Base-by-base conservation (phyloP, 305 asterid species). In the Stenogyne calaminthoides region DNA sequence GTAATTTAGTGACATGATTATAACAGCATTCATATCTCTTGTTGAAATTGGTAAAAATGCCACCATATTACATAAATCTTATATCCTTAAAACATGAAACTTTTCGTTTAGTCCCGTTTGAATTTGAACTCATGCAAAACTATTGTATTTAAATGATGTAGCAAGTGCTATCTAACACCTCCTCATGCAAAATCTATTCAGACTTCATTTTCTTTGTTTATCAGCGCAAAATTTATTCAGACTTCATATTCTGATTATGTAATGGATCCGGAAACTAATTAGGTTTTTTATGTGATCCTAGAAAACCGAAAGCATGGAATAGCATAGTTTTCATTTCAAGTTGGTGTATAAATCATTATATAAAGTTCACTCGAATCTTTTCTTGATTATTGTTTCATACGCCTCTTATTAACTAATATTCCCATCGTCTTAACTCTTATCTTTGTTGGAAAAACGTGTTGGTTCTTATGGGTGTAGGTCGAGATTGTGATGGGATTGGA, bases 401-500 rank as follows among this genome's bases (percentile, higher is more conserved):
- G 25, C 29, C 3, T 25, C 2, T 25, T 25, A 25, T 25, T 25
- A 25, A 25, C 29, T 25, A 3, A 25, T 25, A 2, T 25, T 25
- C 29, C 29, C 29, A 1, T 25, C 29, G 29, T 25, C 29, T 25
- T 2, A 25, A 25, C 29, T 25, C 29, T 25, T 1, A 25, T 49
- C 16, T n/a, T 49, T 15, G 56, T 49, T 15, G 4, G 22, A 6
- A 15, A 47, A 15, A 6, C 10, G 22, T 15, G 56, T 6, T 49
- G 10, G 56, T 49, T 15, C 7, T 15, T 46, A 14, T 1, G 56
- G 3, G 4, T 60, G 3, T 67, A 78, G 81, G 83, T 82, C 22
- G 86, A 78, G 79, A 78, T 76, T 9, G 82, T 77, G 19, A 81
- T 81, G 84, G 82, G 84, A 37, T 76, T 81, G 5, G 82, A 87